Conservation (phyloP, 306 rosid species). For the Cucumis sativus region Cucumber_9930_V3 NC_026655.2:3594001-3594500, state of each 20-base stretch:
- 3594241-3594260: constrained; percentile 18
- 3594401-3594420: background rate
- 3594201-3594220: constrained; percentile 1
- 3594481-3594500: background rate
- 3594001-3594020: background rate
- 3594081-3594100: constrained; percentile 64
- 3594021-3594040: constrained; percentile 9
- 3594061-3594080: constrained; percentile 82
- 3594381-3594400: background rate
- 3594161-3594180: constrained; percentile 13
- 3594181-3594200: constrained; percentile 2
- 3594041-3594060: constrained; percentile 96
- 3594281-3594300: constrained; percentile 70
- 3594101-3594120: constrained; percentile 98
- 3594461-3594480: background rate
- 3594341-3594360: constrained; percentile 3
- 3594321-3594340: constrained; percentile 9
- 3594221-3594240: constrained; percentile 17
- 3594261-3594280: constrained; percentile 26
- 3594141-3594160: constrained; percentile 24
- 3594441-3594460: background rate
- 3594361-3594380: background rate
- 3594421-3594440: background rate
- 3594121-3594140: constrained; percentile 63
- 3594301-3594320: constrained; percentile 74